Evolutionary conservation across 2,329 filamentous ascomycete genomes (phyloP).

Genomic region (Sarocladium strictum): DNA sequence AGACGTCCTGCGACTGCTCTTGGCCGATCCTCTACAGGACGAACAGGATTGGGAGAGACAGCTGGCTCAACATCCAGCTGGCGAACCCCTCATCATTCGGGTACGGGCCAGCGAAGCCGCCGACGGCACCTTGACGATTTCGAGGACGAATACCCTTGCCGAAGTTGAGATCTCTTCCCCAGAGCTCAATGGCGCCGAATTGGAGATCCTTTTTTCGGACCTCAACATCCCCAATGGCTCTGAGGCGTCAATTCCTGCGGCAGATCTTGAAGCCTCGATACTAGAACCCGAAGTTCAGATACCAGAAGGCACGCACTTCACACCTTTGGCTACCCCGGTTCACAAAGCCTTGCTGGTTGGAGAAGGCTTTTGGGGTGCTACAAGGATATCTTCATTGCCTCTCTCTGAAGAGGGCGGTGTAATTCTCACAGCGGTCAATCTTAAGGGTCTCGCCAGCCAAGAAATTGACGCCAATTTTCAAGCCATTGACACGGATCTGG

Average conservation of each 20-base stretch:
- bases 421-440: constrained; percentile 52
- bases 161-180: constrained; percentile 60
- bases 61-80: constrained; percentile 40
- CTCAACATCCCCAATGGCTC: constrained; percentile 27
- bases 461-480: constrained; percentile 38
- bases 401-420: constrained; percentile 30
- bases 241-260: constrained; percentile 24
- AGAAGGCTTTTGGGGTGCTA: constrained; percentile 64
- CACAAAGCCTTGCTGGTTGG: constrained; percentile 74
- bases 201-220: constrained; percentile 59
- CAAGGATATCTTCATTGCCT: constrained; percentile 43
- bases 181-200: constrained; percentile 50
- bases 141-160: constrained; percentile 35
- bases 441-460: constrained; percentile 38
- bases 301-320: constrained; percentile 56
- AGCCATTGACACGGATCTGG: constrained; percentile 58
- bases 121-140: constrained; percentile 21
- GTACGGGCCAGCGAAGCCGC: constrained; percentile 31
- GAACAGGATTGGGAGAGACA: constrained; percentile 62
- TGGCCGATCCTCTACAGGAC: constrained; percentile 62
- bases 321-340: constrained; percentile 71
- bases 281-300: constrained; percentile 25
- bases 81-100: constrained; percentile 57
- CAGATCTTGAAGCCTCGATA: constrained; percentile 14
- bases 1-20: constrained; percentile 60